Percentiles rank a stretch among this genome's conserved stretches.
phyloP scores from a whole-genome alignment of 768 basidiomycete species.

The Amanita thiersii region DNA sequence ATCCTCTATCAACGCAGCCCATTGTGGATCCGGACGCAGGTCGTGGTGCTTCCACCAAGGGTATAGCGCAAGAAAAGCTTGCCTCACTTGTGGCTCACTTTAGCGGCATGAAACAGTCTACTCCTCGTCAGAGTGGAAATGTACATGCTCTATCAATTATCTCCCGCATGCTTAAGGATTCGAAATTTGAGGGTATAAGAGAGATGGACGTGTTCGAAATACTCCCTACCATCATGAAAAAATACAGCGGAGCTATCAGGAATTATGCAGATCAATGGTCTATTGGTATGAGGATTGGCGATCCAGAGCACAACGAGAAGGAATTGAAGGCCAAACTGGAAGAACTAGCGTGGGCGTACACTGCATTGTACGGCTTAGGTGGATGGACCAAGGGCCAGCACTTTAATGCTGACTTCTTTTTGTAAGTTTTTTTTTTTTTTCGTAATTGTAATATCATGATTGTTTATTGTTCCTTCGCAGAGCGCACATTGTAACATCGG shows the following conservation, averaged over 20 bases:
- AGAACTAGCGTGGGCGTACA: constrained; percentile 41
- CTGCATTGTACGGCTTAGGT: constrained; percentile 34
- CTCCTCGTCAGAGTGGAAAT: constrained; percentile 5
- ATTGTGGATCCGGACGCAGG: background rate
- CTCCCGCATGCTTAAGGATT: constrained; percentile 36
- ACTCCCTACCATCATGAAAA: too few species aligned
- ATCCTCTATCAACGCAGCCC: constrained; percentile 2
- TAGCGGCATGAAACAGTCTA: too few species aligned
- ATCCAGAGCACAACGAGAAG: constrained; percentile 3
- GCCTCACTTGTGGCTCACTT: too few species aligned
- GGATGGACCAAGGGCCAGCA: constrained; percentile 13
- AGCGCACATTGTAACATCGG: constrained; percentile 51
- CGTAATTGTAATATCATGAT: background rate
- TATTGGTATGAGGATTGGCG: constrained; percentile 10
- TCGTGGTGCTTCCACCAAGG: background rate
- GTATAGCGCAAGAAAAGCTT: constrained; percentile 1
- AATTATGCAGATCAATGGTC: constrained; percentile 19
- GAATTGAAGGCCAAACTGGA: constrained; percentile 39
- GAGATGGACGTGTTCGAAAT: too few species aligned
- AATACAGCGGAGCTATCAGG: constrained; percentile 24
- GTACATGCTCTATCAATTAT: constrained; percentile 37
- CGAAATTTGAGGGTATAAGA: constrained; percentile 20
- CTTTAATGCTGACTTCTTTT: constrained; percentile 42
- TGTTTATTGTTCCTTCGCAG: too few species aligned
- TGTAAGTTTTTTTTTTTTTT: constrained; percentile 24